Base-by-base conservation (phyloP, 495 filamentous ascomycete species). In the Penicillium cosmopolitanum region DNA sequence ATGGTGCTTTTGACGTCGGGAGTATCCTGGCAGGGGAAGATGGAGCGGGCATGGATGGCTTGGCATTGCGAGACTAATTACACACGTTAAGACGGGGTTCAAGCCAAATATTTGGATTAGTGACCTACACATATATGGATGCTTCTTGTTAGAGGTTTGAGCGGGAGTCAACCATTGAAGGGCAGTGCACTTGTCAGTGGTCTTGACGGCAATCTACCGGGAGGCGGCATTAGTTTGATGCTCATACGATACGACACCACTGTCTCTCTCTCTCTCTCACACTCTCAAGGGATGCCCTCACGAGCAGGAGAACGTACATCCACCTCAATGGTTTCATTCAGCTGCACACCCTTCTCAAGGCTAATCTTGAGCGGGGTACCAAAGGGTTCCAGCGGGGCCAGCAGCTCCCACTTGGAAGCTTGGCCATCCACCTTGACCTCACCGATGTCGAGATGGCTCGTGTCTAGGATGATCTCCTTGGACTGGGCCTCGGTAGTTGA, bases 1-100 rank as follows among this genome's bases (percentile, higher is more conserved):
- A 92, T 91, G 5, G 91, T 93, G 43, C 87, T 90, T 75, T 98
- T 98, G 59, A 97, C 87, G 69, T 96, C 92, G 23, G 94, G 94
- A 0, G 95, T 97, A 73, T 98, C 94, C 78, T 98, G 94, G 73
- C 93, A 97, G 12, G 95, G 95, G 73, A 97, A 96, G 54, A 97
- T 82, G 21, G 92, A 96, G 51, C 94, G 85, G 25, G 89, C 91
- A 65, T 97, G 91, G 63, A 98, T 98, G 40, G 93, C 92, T 78
- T 98, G 94, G 73, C 93, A 96, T 84, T 98, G 94, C 38, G 91
- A 94, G 80, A 97, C 83, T 86, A 53, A 16, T 16, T 16, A 16
- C 7, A 44, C 12, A 16, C n/a, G 8, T 16, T n/a, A 9, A 21
- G 16, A n/a, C 15, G 16, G 16, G 21, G 16, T 34, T 50, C 50